A percentile compares a stretch with the other conserved stretches of the same genome.
Evolutionary conservation across 2,329 filamentous ascomycete genomes (phyloP).

Genomic region (Macrophomina phaseolina): DNA sequence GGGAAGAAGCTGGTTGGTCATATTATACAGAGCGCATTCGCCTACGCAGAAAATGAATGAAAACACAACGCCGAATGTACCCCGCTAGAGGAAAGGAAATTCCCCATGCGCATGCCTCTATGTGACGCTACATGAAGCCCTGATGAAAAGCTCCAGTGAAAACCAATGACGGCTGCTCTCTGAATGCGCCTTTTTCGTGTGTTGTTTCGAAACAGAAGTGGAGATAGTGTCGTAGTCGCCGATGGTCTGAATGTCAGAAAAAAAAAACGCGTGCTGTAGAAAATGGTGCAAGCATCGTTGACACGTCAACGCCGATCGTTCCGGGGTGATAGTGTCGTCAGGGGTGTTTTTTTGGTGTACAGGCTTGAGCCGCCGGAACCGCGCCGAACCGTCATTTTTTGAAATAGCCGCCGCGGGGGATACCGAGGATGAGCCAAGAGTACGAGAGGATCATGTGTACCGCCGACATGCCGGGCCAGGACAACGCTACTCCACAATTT

Average conservation of each 20-base stretch:
- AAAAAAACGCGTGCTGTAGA: not conserved
- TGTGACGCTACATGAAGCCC: slow-evolving; percentile 6
- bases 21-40: not conserved
- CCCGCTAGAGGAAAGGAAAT: not conserved
- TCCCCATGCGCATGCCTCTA: slow-evolving; percentile 13
- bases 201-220: slow-evolving; percentile 5
- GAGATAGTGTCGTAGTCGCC: not conserved
- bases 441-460: slow-evolving; percentile 19
- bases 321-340: slow-evolving; percentile 15
- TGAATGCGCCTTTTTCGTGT: not conserved
- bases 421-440: not conserved
- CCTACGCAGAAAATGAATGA: too few relatives aligned
- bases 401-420: slow-evolving; percentile 9
- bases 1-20: not conserved
- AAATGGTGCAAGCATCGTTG: slow-evolving; percentile 22
- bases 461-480: not conserved
- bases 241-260: not conserved
- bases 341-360: not conserved
- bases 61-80: not conserved
- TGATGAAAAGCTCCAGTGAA: not conserved
- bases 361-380: slow-evolving; percentile 20
- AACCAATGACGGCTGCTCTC: not conserved
- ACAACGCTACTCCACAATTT: slow-evolving; percentile 13
- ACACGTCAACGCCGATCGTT: slow-evolving; percentile 23
- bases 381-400: slow-evolving; percentile 17